Evolutionary conservation across 768 basidiomycete species (phyloP).

Genomic region (Boletus sensibilis): DNA sequence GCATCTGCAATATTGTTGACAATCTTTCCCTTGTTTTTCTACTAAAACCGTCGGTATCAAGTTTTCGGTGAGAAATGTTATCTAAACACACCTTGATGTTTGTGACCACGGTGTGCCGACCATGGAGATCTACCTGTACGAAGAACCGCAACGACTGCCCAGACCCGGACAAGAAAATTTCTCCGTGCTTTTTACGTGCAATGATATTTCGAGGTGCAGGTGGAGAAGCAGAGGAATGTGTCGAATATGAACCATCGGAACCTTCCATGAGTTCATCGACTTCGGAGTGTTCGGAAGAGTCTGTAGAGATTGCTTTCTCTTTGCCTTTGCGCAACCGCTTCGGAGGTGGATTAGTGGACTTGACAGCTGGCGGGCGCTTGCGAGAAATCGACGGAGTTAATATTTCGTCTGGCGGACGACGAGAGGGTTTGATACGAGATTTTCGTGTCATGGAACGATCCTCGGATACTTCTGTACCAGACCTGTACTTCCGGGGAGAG

Average conservation of each 20-base stretch:
- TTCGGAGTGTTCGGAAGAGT: conserved; percentile 19
- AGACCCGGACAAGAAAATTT: conserved; percentile 44
- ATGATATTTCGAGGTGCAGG: conserved; percentile 12
- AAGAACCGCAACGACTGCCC: conserved; percentile 55
- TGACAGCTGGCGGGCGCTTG: conserved; percentile 22
- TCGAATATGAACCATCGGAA: conserved; percentile 11
- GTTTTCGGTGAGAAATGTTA: not conserved
- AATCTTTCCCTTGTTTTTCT: conserved; percentile 71
- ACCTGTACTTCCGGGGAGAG: conserved; percentile 4
- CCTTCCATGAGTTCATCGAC: conserved; percentile 10
- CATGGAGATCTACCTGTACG: conserved; percentile 65
- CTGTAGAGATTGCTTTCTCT: conserved; percentile 19
- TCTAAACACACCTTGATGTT: conserved; percentile 55
- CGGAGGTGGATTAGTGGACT: conserved; percentile 15
- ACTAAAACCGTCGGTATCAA: not conserved
- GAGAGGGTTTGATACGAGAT: conserved; percentile 1
- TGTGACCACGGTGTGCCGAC: conserved; percentile 48
- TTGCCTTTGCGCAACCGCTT: conserved; percentile 32
- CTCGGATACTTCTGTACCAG: conserved; percentile 7
- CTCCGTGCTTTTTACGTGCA: conserved; percentile 21
- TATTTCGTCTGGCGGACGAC: conserved; percentile 6
- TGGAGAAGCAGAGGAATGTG: conserved; percentile 16
- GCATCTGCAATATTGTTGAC: conserved; percentile 51
- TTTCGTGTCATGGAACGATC: conserved; percentile 7
- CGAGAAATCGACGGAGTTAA: conserved; percentile 17